These are phyloP conservation scores for Suillus sp. DNA, from an alignment of 768 basidiomycete genomes.

Conservation along the genomic window DNA sequence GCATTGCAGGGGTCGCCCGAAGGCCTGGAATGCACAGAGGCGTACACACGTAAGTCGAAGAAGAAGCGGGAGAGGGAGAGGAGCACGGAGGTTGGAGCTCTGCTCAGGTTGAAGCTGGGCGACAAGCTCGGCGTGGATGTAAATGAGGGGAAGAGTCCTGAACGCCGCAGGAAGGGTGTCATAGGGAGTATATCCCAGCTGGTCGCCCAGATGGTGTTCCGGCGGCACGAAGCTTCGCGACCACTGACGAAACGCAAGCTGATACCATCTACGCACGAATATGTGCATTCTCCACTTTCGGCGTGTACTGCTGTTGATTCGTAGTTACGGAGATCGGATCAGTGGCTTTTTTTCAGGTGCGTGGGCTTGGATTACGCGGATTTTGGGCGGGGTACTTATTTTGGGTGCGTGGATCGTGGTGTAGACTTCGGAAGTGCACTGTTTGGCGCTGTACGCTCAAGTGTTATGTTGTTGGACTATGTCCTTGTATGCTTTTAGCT, in stretches of 20 bases:
- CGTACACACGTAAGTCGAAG: constrained; percentile 35
- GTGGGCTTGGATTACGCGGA: constrained; percentile 1
- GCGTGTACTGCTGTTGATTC: constrained; percentile 19
- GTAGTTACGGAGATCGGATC: neutral
- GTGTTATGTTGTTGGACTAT: constrained; percentile 23
- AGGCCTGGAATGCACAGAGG: constrained; percentile 35
- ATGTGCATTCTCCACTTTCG: constrained; percentile 35
- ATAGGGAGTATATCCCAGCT: constrained; percentile 42
- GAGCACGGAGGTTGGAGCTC: constrained; percentile 54
- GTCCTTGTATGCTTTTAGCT: constrained; percentile 33
- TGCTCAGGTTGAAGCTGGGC: constrained; percentile 57
- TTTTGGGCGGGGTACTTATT: constrained; percentile 12
- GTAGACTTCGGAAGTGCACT: constrained; percentile 19
- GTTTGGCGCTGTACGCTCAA: constrained; percentile 29
- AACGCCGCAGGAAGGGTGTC: constrained; percentile 26
- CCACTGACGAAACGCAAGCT: constrained; percentile 40
- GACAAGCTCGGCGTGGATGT: constrained; percentile 27
- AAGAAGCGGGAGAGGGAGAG: constrained; percentile 57
- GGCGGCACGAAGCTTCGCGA: constrained; percentile 41
- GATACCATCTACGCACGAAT: constrained; percentile 21
- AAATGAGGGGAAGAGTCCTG: constrained; percentile 29
- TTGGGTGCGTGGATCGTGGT: constrained; percentile 19
- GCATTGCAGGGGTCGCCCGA: constrained; percentile 37
- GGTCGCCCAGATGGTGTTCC: constrained; percentile 50
- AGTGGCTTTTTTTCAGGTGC: constrained; percentile 7